phyloP scores from a whole-genome alignment of 306 rosid genomes.

The Ochetophila trinervis region DNA sequence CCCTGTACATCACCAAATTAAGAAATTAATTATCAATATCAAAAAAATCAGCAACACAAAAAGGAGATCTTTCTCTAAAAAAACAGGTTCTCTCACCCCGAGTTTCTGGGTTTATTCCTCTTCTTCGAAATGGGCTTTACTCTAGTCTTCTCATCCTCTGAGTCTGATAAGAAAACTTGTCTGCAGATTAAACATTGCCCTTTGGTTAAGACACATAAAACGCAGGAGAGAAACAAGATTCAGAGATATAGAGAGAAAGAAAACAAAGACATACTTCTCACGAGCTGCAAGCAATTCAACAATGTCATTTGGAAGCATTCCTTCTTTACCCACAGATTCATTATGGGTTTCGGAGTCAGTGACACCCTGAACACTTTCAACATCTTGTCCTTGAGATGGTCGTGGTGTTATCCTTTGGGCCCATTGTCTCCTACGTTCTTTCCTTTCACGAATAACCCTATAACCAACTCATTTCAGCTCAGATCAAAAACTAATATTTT shows the following conservation, averaged over 20 bases:
- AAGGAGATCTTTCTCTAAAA: background rate
- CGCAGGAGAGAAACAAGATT: background rate
- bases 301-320: conserved; percentile 73
- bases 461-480: background rate
- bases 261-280: conserved; percentile 60
- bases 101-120: conserved; percentile 53
- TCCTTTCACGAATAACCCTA: conserved; percentile 69
- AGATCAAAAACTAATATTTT: background rate
- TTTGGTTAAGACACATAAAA: conserved; percentile 15
- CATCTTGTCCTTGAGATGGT: conserved; percentile 29
- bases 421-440: conserved; percentile 72
- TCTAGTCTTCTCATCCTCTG: conserved; percentile 54
- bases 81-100: conserved; percentile 47
- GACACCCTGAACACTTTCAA: conserved; percentile 33
- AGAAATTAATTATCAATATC: conserved; percentile 3
- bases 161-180: conserved; percentile 49
- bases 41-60: background rate
- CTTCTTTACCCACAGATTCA: conserved; percentile 33
- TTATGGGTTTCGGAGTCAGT: conserved; percentile 29
- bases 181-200: conserved; percentile 40
- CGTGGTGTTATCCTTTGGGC: conserved; percentile 64
- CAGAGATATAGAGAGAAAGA: conserved; percentile 9
- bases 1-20: conserved; percentile 47
- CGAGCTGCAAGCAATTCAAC: conserved; percentile 73
- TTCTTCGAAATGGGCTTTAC: conserved; percentile 37